Percentiles rank a stretch among this genome's conserved stretches.
Evolutionary conservation across 352 stramenopile genomes (phyloP).

Genomic region (Blastocystis sp.): DNA sequence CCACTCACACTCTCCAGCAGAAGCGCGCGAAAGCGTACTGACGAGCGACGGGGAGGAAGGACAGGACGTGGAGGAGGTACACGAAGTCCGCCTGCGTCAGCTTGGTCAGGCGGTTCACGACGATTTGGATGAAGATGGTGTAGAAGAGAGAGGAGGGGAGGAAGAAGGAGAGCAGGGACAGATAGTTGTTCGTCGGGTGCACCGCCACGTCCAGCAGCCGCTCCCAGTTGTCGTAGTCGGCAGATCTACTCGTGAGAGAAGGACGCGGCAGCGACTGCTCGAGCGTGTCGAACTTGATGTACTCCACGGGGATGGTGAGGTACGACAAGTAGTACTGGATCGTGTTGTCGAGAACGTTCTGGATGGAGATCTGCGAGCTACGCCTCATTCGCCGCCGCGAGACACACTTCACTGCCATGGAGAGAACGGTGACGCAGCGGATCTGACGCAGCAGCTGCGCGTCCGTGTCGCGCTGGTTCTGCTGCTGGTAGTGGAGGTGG

Average conservation of each 20-base stretch:
- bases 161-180: conserved; percentile 20
- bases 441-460: conserved; percentile 12
- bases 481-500: background rate
- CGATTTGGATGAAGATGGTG: conserved; percentile 66
- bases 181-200: conserved; percentile 24
- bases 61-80: conserved; percentile 46
- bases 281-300: conserved; percentile 48
- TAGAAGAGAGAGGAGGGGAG: conserved; percentile 48
- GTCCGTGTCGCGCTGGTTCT: background rate
- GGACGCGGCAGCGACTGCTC: background rate
- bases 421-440: conserved; percentile 24
- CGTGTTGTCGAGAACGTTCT: conserved; percentile 61
- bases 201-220: conserved; percentile 28
- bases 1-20: conserved; percentile 33
- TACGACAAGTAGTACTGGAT: conserved; percentile 56
- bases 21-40: conserved; percentile 65
- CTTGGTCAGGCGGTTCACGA: conserved; percentile 35
- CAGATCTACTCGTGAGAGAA: background rate
- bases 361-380: conserved; percentile 5
- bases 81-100: conserved; percentile 12
- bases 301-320: conserved; percentile 64
- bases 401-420: conserved; percentile 42
- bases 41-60: background rate
- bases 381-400: background rate
- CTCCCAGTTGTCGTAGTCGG: conserved; percentile 54